Evolutionary conservation across 2,329 filamentous ascomycete species (phyloP), one percentile per base, ranked within the genome.

Genomic region (Stagonosporopsis tanaceti): DNA sequence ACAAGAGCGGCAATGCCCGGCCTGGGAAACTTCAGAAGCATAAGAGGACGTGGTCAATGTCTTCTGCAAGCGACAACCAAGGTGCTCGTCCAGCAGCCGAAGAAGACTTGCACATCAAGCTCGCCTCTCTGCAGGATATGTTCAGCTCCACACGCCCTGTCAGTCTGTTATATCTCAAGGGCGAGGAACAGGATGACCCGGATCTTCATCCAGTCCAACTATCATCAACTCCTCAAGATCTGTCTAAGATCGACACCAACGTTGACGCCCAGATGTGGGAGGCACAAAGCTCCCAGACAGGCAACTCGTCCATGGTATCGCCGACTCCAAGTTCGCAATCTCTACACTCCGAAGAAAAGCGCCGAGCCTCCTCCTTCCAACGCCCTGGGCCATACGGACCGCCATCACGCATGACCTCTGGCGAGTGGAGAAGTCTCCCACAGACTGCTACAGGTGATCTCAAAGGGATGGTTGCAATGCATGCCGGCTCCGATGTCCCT

Each of bases 11-110:
- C 78, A 88, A 74, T 82, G 70, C 75, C 41, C 67, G 91, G 53
- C 88, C 90, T 2, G 90, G 90, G n/a, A 97, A 97, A 75, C 86
- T 91, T 0, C 85, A 87, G 24, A 97, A 97, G 76, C 93, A 97
- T 78, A 96, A 96, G 77, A 84, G 94, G 57, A 96, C 93, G 0
- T 97, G 93, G 93, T 97, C 94, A 9, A 92, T 96, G 84, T 93
- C 92, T 24, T 97, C 94, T 6, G 79, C 79, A 30, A 78, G 77
- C 34, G 80, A 82, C 6, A 77, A 65, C 65, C 68, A 72, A 40
- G 76, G 74, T 47, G 72, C 80, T 44, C 75, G 79, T 40, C 72
- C 75, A 14, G 75, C 79, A 44, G 79, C 80, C 2, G 81, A 83
- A 71, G 91, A 95, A 68, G 92, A 95, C 69, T 76, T 94, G 24